These are phyloP conservation scores for Venturia carpophila DNA, from an alignment of 2,329 filamentous ascomycete genomes.

Conservation along the genomic window DNA sequence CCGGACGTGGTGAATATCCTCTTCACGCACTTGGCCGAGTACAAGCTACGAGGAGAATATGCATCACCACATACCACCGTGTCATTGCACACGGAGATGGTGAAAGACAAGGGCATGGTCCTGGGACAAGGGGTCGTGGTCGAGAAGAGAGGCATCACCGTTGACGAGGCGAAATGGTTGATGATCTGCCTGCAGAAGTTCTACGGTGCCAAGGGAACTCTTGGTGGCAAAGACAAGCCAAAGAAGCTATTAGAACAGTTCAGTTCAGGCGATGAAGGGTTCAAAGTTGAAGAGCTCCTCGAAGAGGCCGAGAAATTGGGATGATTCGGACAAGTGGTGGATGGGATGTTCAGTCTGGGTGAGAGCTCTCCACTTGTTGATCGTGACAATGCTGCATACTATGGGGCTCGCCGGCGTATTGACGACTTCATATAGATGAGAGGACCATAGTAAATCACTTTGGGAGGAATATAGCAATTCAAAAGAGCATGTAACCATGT, in stretches of 20 bases:
- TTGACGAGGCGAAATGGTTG: conserved; percentile 81
- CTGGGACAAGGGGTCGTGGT: conserved; percentile 78
- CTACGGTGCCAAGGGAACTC: conserved; percentile 53
- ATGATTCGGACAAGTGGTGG: neutral
- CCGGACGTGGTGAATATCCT: conserved; percentile 55
- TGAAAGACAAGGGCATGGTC: conserved; percentile 65
- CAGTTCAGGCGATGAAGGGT: conserved; percentile 64
- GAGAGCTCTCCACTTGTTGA: neutral
- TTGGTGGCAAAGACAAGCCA: conserved; percentile 49
- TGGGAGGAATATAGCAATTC: neutral
- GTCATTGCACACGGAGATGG: conserved; percentile 81
- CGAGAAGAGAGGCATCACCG: conserved; percentile 65
- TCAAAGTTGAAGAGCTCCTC: conserved; percentile 76
- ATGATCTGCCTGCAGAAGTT: conserved; percentile 92
- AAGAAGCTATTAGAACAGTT: conserved; percentile 74
- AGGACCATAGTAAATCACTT: neutral
- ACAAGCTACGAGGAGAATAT: conserved; percentile 82
- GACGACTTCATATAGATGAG: neutral
- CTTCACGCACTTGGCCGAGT: conserved; percentile 91
- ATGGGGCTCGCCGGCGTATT: neutral
- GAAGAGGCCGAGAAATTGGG: conserved; percentile 78
- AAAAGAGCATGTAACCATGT: neutral
- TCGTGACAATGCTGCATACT: neutral
- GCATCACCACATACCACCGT: conserved; percentile 88
- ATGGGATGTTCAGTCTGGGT: neutral